Evolutionary conservation across 352 stramenopile species (phyloP).

Genomic region (Phytophthora multivora): DNA sequence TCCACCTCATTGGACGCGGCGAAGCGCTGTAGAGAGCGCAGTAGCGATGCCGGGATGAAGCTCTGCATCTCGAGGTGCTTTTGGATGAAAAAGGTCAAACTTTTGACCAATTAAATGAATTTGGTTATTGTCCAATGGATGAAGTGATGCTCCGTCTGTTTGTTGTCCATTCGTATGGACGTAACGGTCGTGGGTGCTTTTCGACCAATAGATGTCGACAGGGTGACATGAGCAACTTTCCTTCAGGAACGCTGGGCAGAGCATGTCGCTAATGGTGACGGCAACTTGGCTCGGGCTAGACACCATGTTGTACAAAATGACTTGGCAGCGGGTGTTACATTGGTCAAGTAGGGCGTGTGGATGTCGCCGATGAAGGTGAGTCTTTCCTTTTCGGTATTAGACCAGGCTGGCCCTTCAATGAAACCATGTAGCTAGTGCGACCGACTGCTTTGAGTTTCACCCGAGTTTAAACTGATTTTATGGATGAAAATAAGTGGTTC

Average conservation of each 20-base stretch:
- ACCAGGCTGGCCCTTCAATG: conserved; percentile 12
- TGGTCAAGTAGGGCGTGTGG: too few relatives aligned
- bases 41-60: conserved; percentile 36
- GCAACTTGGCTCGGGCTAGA: background rate
- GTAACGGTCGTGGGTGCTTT: conserved; percentile 1
- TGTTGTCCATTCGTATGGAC: conserved; percentile 20
- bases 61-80: conserved; percentile 13
- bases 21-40: conserved; percentile 46
- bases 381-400: conserved; percentile 17
- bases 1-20: conserved; percentile 19
- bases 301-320: background rate
- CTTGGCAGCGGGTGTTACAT: too few relatives aligned
- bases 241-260: background rate
- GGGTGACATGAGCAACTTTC: conserved; percentile 3
- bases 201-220: conserved; percentile 13
- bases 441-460: background rate
- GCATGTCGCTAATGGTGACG: background rate
- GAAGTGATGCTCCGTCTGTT: background rate
- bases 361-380: background rate
- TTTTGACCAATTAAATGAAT: background rate
- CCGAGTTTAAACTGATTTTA: too few relatives aligned
- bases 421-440: background rate
- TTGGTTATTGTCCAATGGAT: background rate
- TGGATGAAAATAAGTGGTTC: too few relatives aligned
- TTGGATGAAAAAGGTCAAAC: conserved; percentile 12